Percentiles rank a stretch among this genome's conserved stretches.
phyloP scores from a whole-genome alignment of 768 basidiomycete genomes.

The button mushroom (Agaricus bisporus) region DNA sequence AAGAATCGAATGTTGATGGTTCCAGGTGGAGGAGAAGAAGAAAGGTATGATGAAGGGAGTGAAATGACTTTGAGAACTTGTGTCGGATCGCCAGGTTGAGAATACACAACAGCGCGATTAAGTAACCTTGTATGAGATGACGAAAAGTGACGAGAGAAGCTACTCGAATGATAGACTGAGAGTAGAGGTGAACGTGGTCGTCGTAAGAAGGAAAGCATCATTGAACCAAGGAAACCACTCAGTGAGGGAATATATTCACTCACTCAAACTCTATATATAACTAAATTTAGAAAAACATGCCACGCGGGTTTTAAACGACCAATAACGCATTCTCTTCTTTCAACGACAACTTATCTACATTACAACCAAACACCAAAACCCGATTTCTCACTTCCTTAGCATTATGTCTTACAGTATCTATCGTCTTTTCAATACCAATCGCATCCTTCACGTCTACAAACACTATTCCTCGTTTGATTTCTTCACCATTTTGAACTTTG shows the following conservation, averaged over 20 bases:
- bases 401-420: conserved; percentile 3
- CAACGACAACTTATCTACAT: not conserved
- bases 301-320: not conserved
- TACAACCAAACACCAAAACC: conserved; percentile 10
- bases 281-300: no score
- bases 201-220: conserved; percentile 5
- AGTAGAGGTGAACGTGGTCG: conserved; percentile 6
- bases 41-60: conserved; percentile 39
- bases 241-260: no score
- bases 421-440: not conserved
- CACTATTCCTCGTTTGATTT: conserved; percentile 26
- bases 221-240: no score
- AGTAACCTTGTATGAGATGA: conserved; percentile 20
- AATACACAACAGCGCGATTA: conserved; percentile 65
- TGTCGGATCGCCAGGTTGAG: conserved; percentile 51
- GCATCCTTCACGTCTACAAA: conserved; percentile 27
- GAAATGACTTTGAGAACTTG: conserved; percentile 51
- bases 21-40: conserved; percentile 39
- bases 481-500: conserved; percentile 26
- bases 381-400: conserved; percentile 10
- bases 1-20: conserved; percentile 63
- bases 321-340: conserved; percentile 3
- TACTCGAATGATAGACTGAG: not conserved
- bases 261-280: no score
- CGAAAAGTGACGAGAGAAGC: conserved; percentile 17